phyloP scores from a whole-genome alignment of 306 rosid genomes.

The Mimosa bimucronata region DNA sequence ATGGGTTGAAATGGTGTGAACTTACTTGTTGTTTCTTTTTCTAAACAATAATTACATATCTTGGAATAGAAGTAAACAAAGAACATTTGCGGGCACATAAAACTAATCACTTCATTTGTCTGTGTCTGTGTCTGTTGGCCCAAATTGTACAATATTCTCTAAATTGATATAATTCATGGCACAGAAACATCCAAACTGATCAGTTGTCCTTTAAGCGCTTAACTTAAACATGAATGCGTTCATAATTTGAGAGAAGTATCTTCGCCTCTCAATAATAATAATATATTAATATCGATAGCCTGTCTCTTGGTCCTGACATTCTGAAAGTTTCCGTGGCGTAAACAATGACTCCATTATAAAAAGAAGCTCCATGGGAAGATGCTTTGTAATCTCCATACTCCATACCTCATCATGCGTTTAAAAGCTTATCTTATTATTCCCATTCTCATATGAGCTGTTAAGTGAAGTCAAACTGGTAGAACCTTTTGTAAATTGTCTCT shows the following conservation, averaged over 20 bases:
- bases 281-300: slow-evolving; percentile 46
- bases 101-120: slow-evolving; percentile 41
- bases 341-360: slow-evolving; percentile 56
- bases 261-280: slow-evolving; percentile 33
- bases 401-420: slow-evolving; percentile 61
- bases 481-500: slow-evolving; percentile 42
- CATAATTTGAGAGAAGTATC: slow-evolving; percentile 40
- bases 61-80: slow-evolving; percentile 35
- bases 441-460: slow-evolving; percentile 63
- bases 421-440: slow-evolving; percentile 52
- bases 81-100: slow-evolving; percentile 31
- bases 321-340: slow-evolving; percentile 61
- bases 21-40: not conserved
- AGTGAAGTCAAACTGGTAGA: slow-evolving; percentile 60
- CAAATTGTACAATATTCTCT: slow-evolving; percentile 49
- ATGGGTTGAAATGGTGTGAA: not conserved
- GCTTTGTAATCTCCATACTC: slow-evolving; percentile 60
- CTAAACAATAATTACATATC: slow-evolving; percentile 26
- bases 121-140: slow-evolving; percentile 43
- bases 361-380: slow-evolving; percentile 50
- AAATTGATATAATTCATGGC: slow-evolving; percentile 43
- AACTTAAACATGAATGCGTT: slow-evolving; percentile 49
- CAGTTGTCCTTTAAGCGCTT: slow-evolving; percentile 38
- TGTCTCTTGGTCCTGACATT: slow-evolving; percentile 65
- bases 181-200: slow-evolving; percentile 51